Base-by-base conservation (phyloP, 805 yeast genomes). In the Kodamaea laetipori region DNA sequence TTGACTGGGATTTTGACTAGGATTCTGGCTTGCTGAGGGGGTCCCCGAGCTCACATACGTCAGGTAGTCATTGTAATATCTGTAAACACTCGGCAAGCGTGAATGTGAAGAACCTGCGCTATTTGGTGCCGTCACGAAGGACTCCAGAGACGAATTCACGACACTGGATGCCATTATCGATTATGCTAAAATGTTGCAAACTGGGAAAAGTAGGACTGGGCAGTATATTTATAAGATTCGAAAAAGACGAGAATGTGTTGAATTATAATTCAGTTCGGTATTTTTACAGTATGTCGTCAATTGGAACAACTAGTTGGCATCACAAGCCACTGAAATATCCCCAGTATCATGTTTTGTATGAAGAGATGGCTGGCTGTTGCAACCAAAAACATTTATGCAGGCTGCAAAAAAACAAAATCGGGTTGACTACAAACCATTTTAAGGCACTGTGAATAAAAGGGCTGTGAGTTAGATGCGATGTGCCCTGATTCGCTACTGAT, bases 111-210 rank as follows among this genome's bases (percentile, higher is more conserved):
- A 35, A 8, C 37, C 40, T 13, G 38, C 31, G 21, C 41, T 38
- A 18, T 39, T 32, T 12, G 40, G 44, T 11, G 52, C 50, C 8
- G 52, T 53, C 25, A 46, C 41, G 17, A 51, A 53, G 13, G 50
- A 41, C 10, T 41, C 48, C 44, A 47, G 52, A 10, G 54, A 51
- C 30, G 46, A 32, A 12, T 36, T 40, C 19, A 37, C 44, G 6
- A 40, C 34, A 16, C 38, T 24, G 15, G 30, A 33, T 12, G 49
- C 26, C 41, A 39, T 43, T 17, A 15, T 31, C 16, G 17, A n/a
- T 4, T 35, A 25, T 27, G 32, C 34, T 13, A 30, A 15, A 13
- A 27, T 10, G 17, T 13, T 9, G 10, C 17, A 15, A 30, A 30
- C 11, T 17, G 10, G 11, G 10, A 16, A 6, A 13, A 30, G 19